Percentiles rank a stretch among this genome's conserved stretches.
Conservation (phyloP, 192 early-diverging fungal genomes). For the Podila epigama region DNA sequence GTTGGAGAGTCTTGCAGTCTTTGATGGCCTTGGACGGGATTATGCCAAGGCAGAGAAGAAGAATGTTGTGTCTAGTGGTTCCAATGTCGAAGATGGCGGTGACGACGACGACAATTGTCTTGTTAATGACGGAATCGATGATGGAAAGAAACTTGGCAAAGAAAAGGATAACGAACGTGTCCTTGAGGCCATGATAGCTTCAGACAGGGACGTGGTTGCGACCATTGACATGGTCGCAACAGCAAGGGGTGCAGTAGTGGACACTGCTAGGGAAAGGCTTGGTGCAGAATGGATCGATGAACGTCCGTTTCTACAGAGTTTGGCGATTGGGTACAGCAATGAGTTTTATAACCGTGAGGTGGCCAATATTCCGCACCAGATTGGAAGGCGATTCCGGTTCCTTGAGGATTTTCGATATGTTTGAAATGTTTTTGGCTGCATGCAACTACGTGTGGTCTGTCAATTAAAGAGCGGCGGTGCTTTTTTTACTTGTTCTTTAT, state of each 20-base stretch:
- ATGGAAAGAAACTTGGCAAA: background rate
- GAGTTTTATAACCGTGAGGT: conserved; percentile 7
- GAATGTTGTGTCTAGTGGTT: too few relatives aligned
- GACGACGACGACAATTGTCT: too few relatives aligned
- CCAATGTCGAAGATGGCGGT: too few relatives aligned
- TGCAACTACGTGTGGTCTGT: background rate
- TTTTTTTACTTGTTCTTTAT: too few relatives aligned
- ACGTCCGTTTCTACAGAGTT: conserved; percentile 21
- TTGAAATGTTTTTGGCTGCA: background rate
- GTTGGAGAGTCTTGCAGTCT: conserved; percentile 10
- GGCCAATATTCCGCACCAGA: conserved; percentile 9
- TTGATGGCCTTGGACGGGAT: conserved; percentile 31
- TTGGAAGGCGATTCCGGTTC: conserved; percentile 30
- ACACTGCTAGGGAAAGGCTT: too few relatives aligned
- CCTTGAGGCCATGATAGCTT: background rate
- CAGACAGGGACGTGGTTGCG: background rate
- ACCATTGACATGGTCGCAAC: background rate
- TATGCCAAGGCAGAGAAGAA: too few relatives aligned
- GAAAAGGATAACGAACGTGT: background rate
- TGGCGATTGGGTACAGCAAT: conserved; percentile 22
- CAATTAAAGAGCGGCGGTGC: too few relatives aligned
- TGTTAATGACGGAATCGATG: too few relatives aligned
- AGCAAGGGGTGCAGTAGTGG: background rate
- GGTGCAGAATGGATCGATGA: conserved; percentile 19
- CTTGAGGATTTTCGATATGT: conserved; percentile 18